Conservation (phyloP, 352 stramenopile genomes). For the Globisporangium uncinulatum region DNA sequence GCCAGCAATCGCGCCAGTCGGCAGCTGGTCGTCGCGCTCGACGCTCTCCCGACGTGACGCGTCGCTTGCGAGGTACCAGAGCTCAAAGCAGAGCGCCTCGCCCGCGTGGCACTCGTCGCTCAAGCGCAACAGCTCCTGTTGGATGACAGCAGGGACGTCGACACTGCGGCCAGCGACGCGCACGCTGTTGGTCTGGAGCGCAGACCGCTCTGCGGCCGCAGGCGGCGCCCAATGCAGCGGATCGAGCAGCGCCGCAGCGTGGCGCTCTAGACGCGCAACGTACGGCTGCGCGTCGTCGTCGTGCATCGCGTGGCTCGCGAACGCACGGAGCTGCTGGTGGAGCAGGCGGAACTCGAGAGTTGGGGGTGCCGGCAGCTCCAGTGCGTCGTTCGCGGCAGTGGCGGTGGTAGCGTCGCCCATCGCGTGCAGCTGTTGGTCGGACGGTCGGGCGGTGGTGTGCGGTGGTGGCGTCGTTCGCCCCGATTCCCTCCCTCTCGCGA, state of each 20-base stretch:
- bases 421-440: background rate
- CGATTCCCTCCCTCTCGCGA: too few relatives aligned
- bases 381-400: constrained; percentile 8
- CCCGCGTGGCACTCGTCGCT: constrained; percentile 71
- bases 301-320: constrained; percentile 57
- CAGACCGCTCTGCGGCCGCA: constrained; percentile 40
- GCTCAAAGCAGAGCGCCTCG: constrained; percentile 61
- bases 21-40: constrained; percentile 64
- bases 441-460: too few relatives aligned
- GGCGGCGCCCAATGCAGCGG: constrained; percentile 32
- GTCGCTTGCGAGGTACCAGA: constrained; percentile 78
- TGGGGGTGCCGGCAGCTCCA: constrained; percentile 47
- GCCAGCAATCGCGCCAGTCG: constrained; percentile 28
- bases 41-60: constrained; percentile 57
- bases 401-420: background rate
- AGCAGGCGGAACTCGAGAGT: constrained; percentile 65
- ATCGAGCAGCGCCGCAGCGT: constrained; percentile 35
- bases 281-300: constrained; percentile 55
- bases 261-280: constrained; percentile 42
- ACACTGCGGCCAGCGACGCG: constrained; percentile 57
- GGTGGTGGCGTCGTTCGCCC: too few relatives aligned
- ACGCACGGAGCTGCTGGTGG: constrained; percentile 64
- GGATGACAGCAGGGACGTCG: constrained; percentile 70
- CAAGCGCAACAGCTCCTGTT: constrained; percentile 75
- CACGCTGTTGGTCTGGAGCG: constrained; percentile 58